These are phyloP conservation scores for Daldinia vernicosa DNA, from an alignment of 495 filamentous ascomycete genomes.

Conservation along the genomic window DNA sequence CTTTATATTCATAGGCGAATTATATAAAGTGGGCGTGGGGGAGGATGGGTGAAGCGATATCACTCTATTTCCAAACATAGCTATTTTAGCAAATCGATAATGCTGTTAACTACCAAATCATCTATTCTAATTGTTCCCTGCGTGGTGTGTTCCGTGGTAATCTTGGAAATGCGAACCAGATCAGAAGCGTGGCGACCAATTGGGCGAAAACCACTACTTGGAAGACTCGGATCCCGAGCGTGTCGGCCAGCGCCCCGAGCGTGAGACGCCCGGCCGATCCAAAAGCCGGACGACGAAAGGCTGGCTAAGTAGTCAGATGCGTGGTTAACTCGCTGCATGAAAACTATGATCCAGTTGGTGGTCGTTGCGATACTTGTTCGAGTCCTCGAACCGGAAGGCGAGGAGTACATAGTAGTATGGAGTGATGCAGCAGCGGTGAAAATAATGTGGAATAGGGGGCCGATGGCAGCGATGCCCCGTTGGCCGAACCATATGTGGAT, in stretches of 20 bases:
- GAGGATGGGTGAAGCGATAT: background rate
- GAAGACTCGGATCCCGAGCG: slow-evolving; percentile 71
- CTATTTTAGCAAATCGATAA: background rate
- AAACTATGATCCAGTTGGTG: slow-evolving; percentile 73
- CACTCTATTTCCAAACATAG: background rate
- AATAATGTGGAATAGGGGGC: slow-evolving; percentile 66
- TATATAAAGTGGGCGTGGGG: background rate
- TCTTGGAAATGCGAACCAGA: slow-evolving; percentile 52
- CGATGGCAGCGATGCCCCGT: slow-evolving; percentile 69
- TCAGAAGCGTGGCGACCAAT: slow-evolving; percentile 57
- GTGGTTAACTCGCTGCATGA: slow-evolving; percentile 71
- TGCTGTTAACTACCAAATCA: background rate
- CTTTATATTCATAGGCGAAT: background rate
- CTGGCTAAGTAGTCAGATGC: slow-evolving; percentile 70
- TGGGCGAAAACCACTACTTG: slow-evolving; percentile 71
- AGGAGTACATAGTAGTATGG: slow-evolving; percentile 51
- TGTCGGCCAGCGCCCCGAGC: slow-evolving; percentile 75
- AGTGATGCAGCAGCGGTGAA: slow-evolving; percentile 68
- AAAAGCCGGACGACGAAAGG: slow-evolving; percentile 77
- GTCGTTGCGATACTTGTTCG: slow-evolving; percentile 60
- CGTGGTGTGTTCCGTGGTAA: slow-evolving; percentile 7
- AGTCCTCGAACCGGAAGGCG: slow-evolving; percentile 70
- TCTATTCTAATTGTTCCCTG: background rate
- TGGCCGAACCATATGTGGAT: slow-evolving; percentile 63
- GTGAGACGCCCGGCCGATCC: slow-evolving; percentile 75